Evolutionary conservation across 1,284 basidiomycete genomes (phyloP), one percentile per base, ranked within the genome.

Genomic region (Ceratobasidium sp.): DNA sequence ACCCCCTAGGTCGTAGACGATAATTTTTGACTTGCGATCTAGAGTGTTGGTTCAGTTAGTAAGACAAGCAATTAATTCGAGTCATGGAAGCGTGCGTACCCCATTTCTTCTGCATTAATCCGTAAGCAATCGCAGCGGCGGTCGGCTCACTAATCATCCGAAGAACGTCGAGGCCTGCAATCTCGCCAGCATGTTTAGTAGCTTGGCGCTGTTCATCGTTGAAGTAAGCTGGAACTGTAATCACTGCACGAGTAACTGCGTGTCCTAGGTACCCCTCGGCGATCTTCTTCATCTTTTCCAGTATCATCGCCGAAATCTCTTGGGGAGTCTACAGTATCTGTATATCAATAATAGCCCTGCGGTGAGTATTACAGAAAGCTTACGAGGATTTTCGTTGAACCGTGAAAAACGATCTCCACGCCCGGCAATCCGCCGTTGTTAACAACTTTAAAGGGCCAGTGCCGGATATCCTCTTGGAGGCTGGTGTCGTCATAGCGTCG

Each of bases 141-240:
- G 87, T 88, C 65, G 87, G 87, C 84, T 88, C 87, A 86, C 88
- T 88, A 82, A 88, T 87, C 83, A 88, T 88, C 78, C 87, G 87
- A 82, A 88, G 85, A 48, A 88, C 87, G 83, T 87, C 87, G 71
- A 88, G 84, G 76, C 87, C 87, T 48, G 87, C 84, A 80, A 88
- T 88, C 76, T 85, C 80, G 83, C 87, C 87, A 78, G 87, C 87
- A 80, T 88, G 87, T 85, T 88, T 88, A 83, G 87, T 88, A 52
- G 87, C 87, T 82, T 88, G 87, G 74, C 87, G 86, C 84, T 88
- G 87, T 66, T 87, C 87, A 85, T 88, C 87, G 84, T 88, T 88
- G 87, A 90, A 90, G 88, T 90, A 89, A 81, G 88, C 87, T 52
- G 83, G 83, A 76, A 84, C 83, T 61, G 86, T 86, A 82, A 89